Conservation (phyloP, 1,284 basidiomycete species). For the Cutaneotrichosporon sp. region DNA sequence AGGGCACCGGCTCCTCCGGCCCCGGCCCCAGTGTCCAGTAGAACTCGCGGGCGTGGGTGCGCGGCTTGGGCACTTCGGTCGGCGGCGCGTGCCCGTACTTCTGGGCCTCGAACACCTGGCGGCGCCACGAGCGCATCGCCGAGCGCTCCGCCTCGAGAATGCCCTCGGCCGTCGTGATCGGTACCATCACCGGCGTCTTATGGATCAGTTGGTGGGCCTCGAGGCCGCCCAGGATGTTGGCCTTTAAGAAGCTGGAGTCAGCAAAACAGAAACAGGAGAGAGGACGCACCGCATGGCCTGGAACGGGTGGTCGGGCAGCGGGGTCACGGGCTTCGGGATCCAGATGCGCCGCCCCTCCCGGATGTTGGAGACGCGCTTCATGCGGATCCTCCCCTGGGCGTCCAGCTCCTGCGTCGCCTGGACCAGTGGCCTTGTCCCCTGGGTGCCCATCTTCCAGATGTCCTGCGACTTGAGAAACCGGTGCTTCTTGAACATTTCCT, state of each 20-base stretch:
- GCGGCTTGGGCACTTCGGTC: slow-evolving; percentile 16
- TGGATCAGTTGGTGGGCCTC: slow-evolving; percentile 31
- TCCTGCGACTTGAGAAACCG: slow-evolving; percentile 20
- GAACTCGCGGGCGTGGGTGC: slow-evolving; percentile 20
- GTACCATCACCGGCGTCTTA: slow-evolving; percentile 18
- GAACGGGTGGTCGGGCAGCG: slow-evolving; percentile 37
- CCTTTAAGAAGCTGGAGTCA: slow-evolving; percentile 32
- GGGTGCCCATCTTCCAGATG: slow-evolving; percentile 30
- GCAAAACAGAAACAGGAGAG: no score
- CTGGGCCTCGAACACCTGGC: slow-evolving; percentile 16
- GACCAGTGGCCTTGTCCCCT: slow-evolving; percentile 22
- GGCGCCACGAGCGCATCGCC: neutral
- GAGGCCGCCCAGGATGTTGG: slow-evolving; percentile 28
- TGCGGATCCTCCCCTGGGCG: slow-evolving; percentile 30
- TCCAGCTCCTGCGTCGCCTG: slow-evolving; percentile 19
- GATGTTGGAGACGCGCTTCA: slow-evolving; percentile 36
- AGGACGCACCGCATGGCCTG: slow-evolving; percentile 28
- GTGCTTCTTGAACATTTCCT: neutral
- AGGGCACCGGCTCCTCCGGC: neutral
- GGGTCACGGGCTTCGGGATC: slow-evolving; percentile 29
- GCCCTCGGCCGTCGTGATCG: slow-evolving; percentile 30
- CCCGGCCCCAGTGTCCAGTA: slow-evolving; percentile 29
- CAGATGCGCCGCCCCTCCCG: slow-evolving; percentile 33
- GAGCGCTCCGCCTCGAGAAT: slow-evolving; percentile 20
- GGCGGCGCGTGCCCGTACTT: slow-evolving; percentile 16